phyloP scores from a whole-genome alignment of 169 alveolate genomes.

The Plasmodium inui region DNA sequence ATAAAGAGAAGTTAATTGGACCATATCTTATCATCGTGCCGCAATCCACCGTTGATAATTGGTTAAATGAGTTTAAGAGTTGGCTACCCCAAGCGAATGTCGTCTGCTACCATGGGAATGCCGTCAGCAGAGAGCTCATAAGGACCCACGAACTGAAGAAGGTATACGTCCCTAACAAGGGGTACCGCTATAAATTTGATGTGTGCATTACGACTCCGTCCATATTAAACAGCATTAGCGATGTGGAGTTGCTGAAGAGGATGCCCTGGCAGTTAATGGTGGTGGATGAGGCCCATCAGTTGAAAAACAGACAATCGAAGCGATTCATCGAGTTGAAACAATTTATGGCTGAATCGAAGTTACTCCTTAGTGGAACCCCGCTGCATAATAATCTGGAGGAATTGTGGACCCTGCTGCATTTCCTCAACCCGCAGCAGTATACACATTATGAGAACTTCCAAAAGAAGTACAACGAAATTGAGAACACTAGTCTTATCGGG shows the following conservation, averaged over 20 bases:
- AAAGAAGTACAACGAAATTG: slow-evolving; percentile 87
- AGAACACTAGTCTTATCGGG: slow-evolving; percentile 91
- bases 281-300: slow-evolving; percentile 95
- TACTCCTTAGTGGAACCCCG: slow-evolving; percentile 96
- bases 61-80: slow-evolving; percentile 94
- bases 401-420: slow-evolving; percentile 96
- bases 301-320: slow-evolving; percentile 91
- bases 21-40: slow-evolving; percentile 96
- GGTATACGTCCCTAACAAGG: slow-evolving; percentile 85
- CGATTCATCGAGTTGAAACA: slow-evolving; percentile 90
- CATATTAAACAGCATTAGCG: slow-evolving; percentile 89
- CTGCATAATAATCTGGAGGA: slow-evolving; percentile 95
- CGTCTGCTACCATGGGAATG: slow-evolving; percentile 94
- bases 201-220: slow-evolving; percentile 92
- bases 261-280: slow-evolving; percentile 93
- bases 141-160: slow-evolving; percentile 87
- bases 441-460: slow-evolving; percentile 89
- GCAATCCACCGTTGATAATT: slow-evolving; percentile 96
- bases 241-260: slow-evolving; percentile 89
- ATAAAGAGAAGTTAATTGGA: slow-evolving; percentile 89
- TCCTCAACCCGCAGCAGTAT: slow-evolving; percentile 94
- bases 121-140: slow-evolving; percentile 90
- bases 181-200: slow-evolving; percentile 87
- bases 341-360: slow-evolving; percentile 90
- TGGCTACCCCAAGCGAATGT: slow-evolving; percentile 96